Evolutionary conservation across 805 yeast genomes (phyloP).

Genomic region (Candida saitoana): DNA sequence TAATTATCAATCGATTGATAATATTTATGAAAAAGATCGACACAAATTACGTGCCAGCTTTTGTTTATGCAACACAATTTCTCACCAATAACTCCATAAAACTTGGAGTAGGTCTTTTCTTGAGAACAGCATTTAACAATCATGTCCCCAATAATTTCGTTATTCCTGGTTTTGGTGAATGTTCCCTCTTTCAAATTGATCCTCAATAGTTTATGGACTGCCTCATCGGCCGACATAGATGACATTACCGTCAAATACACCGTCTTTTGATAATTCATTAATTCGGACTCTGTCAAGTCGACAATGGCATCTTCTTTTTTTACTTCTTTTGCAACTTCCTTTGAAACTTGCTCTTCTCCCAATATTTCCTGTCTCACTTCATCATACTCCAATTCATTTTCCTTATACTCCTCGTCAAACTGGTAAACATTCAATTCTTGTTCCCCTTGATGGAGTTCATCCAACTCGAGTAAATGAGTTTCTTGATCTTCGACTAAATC

Average conservation of each 20-base stretch:
- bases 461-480: slow-evolving; percentile 53
- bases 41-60: slow-evolving; percentile 58
- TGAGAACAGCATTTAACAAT: slow-evolving; percentile 78
- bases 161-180: slow-evolving; percentile 25
- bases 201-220: slow-evolving; percentile 76
- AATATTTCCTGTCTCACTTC: slow-evolving; percentile 42
- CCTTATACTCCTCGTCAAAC: slow-evolving; percentile 48
- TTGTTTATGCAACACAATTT: slow-evolving; percentile 49
- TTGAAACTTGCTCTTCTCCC: slow-evolving; percentile 26
- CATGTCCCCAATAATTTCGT: slow-evolving; percentile 62
- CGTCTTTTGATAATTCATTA: slow-evolving; percentile 64
- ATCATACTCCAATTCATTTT: slow-evolving; percentile 47
- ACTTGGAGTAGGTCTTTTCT: slow-evolving; percentile 81
- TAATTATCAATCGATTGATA: slow-evolving; percentile 59
- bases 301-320: slow-evolving; percentile 29
- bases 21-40: slow-evolving; percentile 48
- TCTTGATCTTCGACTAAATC: slow-evolving; percentile 62
- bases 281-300: slow-evolving; percentile 67
- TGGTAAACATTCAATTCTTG: slow-evolving; percentile 48
- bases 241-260: slow-evolving; percentile 85
- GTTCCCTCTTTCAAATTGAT: slow-evolving; percentile 23
- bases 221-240: slow-evolving; percentile 87
- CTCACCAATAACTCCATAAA: slow-evolving; percentile 74
- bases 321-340: slow-evolving; percentile 4
- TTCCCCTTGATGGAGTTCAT: slow-evolving; percentile 45